Evolutionary conservation across 495 filamentous ascomycete species (phyloP), one percentile per base, ranked within the genome.

Genomic region (Penicillium nucicola): DNA sequence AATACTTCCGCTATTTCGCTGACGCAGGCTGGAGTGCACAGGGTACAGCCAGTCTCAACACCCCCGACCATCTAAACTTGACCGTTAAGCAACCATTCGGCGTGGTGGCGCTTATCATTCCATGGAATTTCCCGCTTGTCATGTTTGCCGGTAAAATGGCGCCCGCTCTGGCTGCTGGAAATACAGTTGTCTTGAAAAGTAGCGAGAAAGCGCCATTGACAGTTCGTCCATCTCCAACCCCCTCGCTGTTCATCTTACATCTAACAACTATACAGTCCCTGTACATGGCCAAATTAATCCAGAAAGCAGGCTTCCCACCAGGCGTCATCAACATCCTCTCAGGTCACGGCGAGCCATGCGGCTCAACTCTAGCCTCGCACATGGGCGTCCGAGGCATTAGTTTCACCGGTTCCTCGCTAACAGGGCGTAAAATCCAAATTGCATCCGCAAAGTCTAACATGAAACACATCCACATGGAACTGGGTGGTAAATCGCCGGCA

Each of bases 401-500:
- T 48, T 96, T 96, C 65, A 96, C 92, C 1, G 92, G 92, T 45
- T 88, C 83, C 37, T 90, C 88, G 1, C 71, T 77, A 1, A 96
- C 92, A 13, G 92, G 85, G 22, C 84, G 84, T 57, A 81, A 87
- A 58, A 89, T 97, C 57, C 96, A 96, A 85, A 87, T 87, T 57
- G 85, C 87, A 67, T 90, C 92, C 1, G 78, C 85, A n/a, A 72
- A 70, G 46, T 75, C 80, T 8, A 96, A 88, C 63, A 78, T 97
- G 74, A 97, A 96, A 74, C 89, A 91, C 68, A 90, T 96, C 43
- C 93, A 88, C 4, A 80, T 95, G 39, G 92, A 97, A 68, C 95
- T 92, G 3, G 92, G 92, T 39, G 92, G 92, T 39, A 97, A 97
- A 69, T 87, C 84, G 8, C 91, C 92, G 2, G 75, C 92, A 10